A percentile compares a stretch with the other conserved stretches of the same genome.
These are phyloP conservation scores for Rhodamnia argentea DNA, from an alignment of 345 rosid species.

Conservation along the genomic window DNA sequence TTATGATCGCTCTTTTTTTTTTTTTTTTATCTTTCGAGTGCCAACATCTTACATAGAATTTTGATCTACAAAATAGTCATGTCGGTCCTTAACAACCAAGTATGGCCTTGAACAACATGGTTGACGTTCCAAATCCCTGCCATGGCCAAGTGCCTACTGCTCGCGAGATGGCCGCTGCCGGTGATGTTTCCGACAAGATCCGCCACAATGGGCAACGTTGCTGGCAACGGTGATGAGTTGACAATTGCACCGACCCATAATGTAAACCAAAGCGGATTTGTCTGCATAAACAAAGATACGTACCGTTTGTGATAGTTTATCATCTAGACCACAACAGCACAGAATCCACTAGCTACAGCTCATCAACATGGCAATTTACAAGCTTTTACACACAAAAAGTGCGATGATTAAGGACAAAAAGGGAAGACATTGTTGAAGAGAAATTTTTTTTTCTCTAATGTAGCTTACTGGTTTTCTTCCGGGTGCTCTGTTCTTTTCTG, in stretches of 20 bases:
- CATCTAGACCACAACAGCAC: neutral
- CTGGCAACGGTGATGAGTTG: too few species aligned
- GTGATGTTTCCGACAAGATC: too few species aligned
- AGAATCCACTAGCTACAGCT: neutral
- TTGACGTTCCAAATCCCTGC: too few species aligned
- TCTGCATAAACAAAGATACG: too few species aligned
- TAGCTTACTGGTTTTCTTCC: neutral
- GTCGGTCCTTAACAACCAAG: neutral
- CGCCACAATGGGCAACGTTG: too few species aligned
- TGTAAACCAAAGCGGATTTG: too few species aligned
- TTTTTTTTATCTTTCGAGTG: too few species aligned
- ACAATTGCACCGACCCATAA: neutral
- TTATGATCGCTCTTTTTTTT: neutral
- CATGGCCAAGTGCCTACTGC: too few species aligned
- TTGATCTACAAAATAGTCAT: neutral
- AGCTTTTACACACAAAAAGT: neutral
- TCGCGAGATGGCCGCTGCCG: too few species aligned
- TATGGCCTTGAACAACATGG: too few species aligned
- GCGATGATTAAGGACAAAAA: neutral
- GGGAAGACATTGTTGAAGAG: neutral
- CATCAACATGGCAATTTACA: neutral
- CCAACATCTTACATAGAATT: neutral
- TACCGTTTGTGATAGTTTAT: too few species aligned
- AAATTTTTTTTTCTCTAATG: neutral
- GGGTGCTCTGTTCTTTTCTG: neutral